These are phyloP conservation scores for Cutaneotrichosporon sp. DNA, from an alignment of 1,284 basidiomycete species.

Conservation along the genomic window DNA sequence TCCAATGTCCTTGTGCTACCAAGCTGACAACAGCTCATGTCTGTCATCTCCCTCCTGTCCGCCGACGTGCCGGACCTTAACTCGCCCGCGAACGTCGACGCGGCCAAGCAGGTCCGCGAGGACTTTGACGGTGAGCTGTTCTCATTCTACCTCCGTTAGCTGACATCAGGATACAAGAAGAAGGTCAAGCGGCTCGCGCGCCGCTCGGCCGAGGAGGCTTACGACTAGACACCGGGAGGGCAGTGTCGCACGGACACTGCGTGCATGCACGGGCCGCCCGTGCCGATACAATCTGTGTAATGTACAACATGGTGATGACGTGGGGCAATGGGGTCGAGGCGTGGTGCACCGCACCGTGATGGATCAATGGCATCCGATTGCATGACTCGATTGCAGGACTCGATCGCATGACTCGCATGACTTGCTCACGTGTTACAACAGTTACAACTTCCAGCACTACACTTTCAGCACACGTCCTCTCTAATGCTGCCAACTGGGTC, in stretches of 20 bases:
- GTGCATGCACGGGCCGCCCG: constrained; percentile 9
- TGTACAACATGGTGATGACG: constrained; percentile 5
- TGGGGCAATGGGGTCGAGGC: too few species aligned
- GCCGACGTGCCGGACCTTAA: constrained; percentile 88
- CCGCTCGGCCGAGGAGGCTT: constrained; percentile 78
- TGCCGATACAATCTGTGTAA: constrained; percentile 1
- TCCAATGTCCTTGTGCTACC: neutral
- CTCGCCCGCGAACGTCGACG: constrained; percentile 96
- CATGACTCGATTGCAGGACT: too few species aligned
- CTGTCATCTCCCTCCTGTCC: constrained; percentile 91
- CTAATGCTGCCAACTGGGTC: neutral
- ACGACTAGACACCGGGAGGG: constrained; percentile 52
- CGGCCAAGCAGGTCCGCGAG: constrained; percentile 81
- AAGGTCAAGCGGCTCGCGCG: constrained; percentile 82
- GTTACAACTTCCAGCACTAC: too few species aligned
- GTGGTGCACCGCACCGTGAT: too few species aligned
- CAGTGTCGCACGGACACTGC: neutral
- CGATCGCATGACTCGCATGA: too few species aligned
- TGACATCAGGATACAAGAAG: constrained; percentile 70
- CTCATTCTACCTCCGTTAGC: too few species aligned
- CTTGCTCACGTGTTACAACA: too few species aligned
- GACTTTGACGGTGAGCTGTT: constrained; percentile 60
- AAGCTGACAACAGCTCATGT: constrained; percentile 66
- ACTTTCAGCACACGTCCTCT: too few species aligned
- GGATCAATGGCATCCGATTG: too few species aligned